Conservation (phyloP, 345 rosid species). For the Hevea brasiliensis region DNA sequence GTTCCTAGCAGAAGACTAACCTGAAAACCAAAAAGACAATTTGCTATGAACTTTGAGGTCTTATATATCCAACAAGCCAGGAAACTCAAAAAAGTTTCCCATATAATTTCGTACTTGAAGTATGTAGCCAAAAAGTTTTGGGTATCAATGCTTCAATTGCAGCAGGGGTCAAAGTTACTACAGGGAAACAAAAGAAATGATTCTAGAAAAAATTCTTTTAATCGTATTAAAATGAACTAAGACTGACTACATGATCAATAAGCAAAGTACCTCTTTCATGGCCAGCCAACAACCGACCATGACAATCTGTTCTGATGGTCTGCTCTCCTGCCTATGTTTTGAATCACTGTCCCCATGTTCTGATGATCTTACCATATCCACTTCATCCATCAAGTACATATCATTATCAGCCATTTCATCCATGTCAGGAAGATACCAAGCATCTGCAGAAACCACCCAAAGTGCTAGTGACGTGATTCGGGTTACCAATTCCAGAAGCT, state of each 20-base stretch:
- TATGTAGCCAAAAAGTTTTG: not conserved
- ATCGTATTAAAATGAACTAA: slow-evolving; percentile 16
- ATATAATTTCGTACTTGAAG: not conserved
- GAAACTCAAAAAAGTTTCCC: not conserved
- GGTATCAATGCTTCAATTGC: slow-evolving; percentile 1
- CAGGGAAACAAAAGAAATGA: not conserved
- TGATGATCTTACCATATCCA: slow-evolving; percentile 31
- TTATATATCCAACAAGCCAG: not conserved
- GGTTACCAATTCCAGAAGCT: slow-evolving; percentile 70
- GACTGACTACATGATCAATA: slow-evolving; percentile 14
- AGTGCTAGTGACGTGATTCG: slow-evolving; percentile 86
- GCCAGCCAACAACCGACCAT: slow-evolving; percentile 99
- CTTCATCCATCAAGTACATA: slow-evolving; percentile 48
- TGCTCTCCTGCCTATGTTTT: slow-evolving; percentile 38
- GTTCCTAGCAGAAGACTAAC: slow-evolving; percentile 95
- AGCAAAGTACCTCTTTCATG: slow-evolving; percentile 82
- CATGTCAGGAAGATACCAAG: slow-evolving; percentile 82
- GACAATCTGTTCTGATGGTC: slow-evolving; percentile 72
- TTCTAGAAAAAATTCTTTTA: not conserved
- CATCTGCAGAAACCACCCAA: slow-evolving; percentile 98
- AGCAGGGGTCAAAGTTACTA: not conserved
- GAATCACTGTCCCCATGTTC: slow-evolving; percentile 45
- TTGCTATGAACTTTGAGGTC: slow-evolving; percentile 2
- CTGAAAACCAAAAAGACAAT: slow-evolving; percentile 44
- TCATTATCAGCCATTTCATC: slow-evolving; percentile 80